phyloP scores from a whole-genome alignment of 495 filamentous ascomycete genomes.

The Talaromyces ruber region DNA sequence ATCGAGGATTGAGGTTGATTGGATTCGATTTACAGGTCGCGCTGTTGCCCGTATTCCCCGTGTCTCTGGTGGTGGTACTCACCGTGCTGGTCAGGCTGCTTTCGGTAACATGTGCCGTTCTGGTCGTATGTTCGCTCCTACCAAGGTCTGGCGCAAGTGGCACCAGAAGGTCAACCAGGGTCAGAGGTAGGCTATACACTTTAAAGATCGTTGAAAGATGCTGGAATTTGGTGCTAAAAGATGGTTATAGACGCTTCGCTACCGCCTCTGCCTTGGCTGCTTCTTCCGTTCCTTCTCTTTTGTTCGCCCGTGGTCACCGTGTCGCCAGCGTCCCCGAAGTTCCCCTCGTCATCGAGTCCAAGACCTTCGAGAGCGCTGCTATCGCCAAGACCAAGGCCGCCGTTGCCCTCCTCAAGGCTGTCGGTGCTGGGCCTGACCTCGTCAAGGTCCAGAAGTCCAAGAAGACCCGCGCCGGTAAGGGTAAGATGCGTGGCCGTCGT shows the following conservation, averaged over 20 bases:
- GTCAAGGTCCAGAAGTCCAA: slow-evolving; percentile 87
- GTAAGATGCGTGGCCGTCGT: slow-evolving; percentile 90
- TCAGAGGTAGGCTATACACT: slow-evolving; percentile 69
- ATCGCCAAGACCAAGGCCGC: slow-evolving; percentile 86
- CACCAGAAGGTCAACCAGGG: slow-evolving; percentile 99
- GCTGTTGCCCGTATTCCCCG: slow-evolving; percentile 99
- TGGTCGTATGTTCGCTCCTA: slow-evolving; percentile 99
- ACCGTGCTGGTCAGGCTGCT: slow-evolving; percentile 98
- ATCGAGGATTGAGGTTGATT: neutral
- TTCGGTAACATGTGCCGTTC: slow-evolving; percentile 99
- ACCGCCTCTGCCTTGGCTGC: slow-evolving; percentile 94
- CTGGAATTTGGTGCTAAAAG: neutral
- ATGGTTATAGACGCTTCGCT: slow-evolving; percentile 70
- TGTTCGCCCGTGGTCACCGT: slow-evolving; percentile 95
- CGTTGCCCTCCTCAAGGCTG: slow-evolving; percentile 72
- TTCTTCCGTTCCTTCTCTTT: slow-evolving; percentile 85
- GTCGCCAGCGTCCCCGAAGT: slow-evolving; percentile 88
- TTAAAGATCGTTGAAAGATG: neutral
- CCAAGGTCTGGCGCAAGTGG: slow-evolving; percentile 99
- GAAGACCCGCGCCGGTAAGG: slow-evolving; percentile 96
- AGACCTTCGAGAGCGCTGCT: slow-evolving; percentile 66
- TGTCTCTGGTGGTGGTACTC: slow-evolving; percentile 99
- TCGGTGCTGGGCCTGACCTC: slow-evolving; percentile 85
- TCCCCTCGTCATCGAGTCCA: slow-evolving; percentile 88
- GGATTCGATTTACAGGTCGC: slow-evolving; percentile 53